phyloP scores from a whole-genome alignment of 768 basidiomycete species.

The Boletus tomentosulus region DNA sequence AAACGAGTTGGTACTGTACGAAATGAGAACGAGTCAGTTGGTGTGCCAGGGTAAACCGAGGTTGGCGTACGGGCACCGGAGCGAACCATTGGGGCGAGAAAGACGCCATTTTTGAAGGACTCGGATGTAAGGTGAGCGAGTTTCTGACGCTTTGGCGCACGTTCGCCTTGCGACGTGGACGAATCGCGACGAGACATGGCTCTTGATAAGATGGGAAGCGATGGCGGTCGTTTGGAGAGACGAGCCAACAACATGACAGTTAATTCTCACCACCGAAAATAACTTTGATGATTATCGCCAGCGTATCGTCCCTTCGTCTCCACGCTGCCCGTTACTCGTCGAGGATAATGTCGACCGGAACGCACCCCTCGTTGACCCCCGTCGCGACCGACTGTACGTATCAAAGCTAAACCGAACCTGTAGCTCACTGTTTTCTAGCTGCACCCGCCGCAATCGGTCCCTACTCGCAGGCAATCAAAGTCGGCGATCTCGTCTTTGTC shows the following conservation, averaged over 20 bases:
- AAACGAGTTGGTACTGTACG: slow-evolving; percentile 75
- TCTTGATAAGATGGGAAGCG: neutral
- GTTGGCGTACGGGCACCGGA: slow-evolving; percentile 76
- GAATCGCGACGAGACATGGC: slow-evolving; percentile 52
- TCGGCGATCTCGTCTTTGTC: slow-evolving; percentile 79
- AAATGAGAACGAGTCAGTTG: neutral
- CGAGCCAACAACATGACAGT: slow-evolving; percentile 5
- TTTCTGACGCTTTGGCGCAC: slow-evolving; percentile 49
- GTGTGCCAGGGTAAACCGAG: neutral
- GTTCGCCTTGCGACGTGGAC: slow-evolving; percentile 30
- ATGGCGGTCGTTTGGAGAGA: neutral
- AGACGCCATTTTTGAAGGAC: slow-evolving; percentile 84
- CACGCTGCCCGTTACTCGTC: neutral
- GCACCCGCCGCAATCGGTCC: slow-evolving; percentile 82
- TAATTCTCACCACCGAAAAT: neutral
- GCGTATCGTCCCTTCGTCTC: neutral
- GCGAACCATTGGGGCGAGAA: slow-evolving; percentile 98
- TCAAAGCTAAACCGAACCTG: no score
- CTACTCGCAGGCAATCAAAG: slow-evolving; percentile 84
- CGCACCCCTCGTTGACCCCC: slow-evolving; percentile 34
- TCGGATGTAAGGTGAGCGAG: slow-evolving; percentile 58
- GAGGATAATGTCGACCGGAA: slow-evolving; percentile 28
- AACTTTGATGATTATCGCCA: neutral
- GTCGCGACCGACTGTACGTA: slow-evolving; percentile 33
- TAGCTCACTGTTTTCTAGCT: slow-evolving; percentile 36